Evolutionary conservation across 192 early-diverging fungal species (phyloP), one percentile per base, ranked within the genome.

Genomic region (Geranomyces michiganensis): DNA sequence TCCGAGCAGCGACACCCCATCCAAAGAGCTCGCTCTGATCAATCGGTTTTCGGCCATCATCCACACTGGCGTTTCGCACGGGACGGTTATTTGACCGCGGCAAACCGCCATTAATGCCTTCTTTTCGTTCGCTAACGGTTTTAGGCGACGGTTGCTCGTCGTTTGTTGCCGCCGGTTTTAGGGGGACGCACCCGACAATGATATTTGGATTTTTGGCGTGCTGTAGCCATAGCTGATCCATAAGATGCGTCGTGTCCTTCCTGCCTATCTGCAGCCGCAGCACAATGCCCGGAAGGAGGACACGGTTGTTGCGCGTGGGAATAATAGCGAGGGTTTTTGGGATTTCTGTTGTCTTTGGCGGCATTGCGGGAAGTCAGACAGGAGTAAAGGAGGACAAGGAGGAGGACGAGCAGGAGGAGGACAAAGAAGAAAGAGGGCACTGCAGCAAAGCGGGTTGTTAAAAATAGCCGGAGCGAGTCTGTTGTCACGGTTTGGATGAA

Each of bases 231-330:
- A 81, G 55, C 53, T 78, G 68, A 31, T 82, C 81, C 67, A 86
- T 84, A 10, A 92, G 73, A 13, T 75, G 73, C 24, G 78, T 78
- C 17, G 87, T 82, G 21, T 89, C 84, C 53, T 77, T 77, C 17
- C 88, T 76, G 17, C 76, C 77, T 46, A 92, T 83, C 56, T 82
- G 82, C n/a, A 87, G 67, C 1, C 86, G 81, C 33, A 86, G 73
- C 13, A 90, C 85, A 8, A 88, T 78, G 12, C 85, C 85, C 13
- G 91, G 91, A 6, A 91, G 75, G 15, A 92, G 78, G 12, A 90
- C 85, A 56, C 76, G 73, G 32, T 63, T 56, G 71, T 78, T 78
- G 56, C 72, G 63, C 15, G 76, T 74, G 9, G 82, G 82, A 13
- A 81, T 61, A 32, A 84, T 59, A 29, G 77, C 66, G 17, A 84